Percentiles rank a stretch among this genome's conserved stretches.
These are phyloP conservation scores for Alternaria solani DNA, from an alignment of 2,329 filamentous ascomycete species.

Conservation along the genomic window DNA sequence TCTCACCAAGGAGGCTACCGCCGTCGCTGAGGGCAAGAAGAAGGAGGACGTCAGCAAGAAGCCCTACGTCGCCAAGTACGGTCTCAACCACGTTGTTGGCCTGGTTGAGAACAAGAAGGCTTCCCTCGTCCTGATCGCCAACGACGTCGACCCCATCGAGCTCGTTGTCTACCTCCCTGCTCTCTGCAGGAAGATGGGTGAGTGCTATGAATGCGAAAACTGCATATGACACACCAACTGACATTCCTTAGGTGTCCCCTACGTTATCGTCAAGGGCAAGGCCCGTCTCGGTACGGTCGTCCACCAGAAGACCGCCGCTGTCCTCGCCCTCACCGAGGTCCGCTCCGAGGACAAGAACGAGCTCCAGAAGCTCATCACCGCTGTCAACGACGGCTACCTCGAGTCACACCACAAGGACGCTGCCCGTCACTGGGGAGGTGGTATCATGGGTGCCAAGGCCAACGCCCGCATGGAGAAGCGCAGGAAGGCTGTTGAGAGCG, in stretches of 20 bases:
- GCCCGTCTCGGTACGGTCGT: slow-evolving; percentile 97
- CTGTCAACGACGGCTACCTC: slow-evolving; percentile 97
- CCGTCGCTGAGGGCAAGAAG: slow-evolving; percentile 99
- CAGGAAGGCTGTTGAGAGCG: slow-evolving; percentile 90
- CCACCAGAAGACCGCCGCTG: slow-evolving; percentile 99
- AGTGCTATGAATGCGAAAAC: not conserved
- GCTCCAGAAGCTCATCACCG: slow-evolving; percentile 93
- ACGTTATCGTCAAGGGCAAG: slow-evolving; percentile 99
- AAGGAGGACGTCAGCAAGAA: slow-evolving; percentile 99
- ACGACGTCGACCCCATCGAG: slow-evolving; percentile 99
- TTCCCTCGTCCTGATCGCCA: slow-evolving; percentile 94
- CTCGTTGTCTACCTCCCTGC: slow-evolving; percentile 98
- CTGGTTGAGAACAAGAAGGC: slow-evolving; percentile 92
- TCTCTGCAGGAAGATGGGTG: slow-evolving; percentile 99
- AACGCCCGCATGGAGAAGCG: slow-evolving; percentile 80
- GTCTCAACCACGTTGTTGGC: slow-evolving; percentile 90
- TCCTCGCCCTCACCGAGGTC: slow-evolving; percentile 94
- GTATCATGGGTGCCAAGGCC: slow-evolving; percentile 99
- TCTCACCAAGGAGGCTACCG: slow-evolving; percentile 96
- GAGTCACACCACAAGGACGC: slow-evolving; percentile 88
- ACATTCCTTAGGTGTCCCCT: slow-evolving; percentile 66
- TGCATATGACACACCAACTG: not conserved
- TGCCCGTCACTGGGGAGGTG: slow-evolving; percentile 97
- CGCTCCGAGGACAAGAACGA: slow-evolving; percentile 98
- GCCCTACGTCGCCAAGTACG: slow-evolving; percentile 99